These are phyloP conservation scores for Gossypium herbaceum DNA, from an alignment of 345 rosid species.

Conservation along the genomic window DNA sequence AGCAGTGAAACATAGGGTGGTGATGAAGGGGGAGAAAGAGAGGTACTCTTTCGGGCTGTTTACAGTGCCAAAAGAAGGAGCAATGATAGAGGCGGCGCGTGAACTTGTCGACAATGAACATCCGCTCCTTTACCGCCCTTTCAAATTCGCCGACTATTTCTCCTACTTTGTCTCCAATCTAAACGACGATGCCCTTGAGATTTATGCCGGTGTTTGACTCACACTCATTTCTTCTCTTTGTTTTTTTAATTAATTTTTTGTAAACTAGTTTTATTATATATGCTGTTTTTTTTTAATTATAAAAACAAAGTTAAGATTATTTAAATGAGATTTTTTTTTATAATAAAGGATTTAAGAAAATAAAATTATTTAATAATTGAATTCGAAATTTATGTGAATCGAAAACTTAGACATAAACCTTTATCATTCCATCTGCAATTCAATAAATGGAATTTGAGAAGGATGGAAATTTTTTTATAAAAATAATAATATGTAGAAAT, in stretches of 20 bases:
- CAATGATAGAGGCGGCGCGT: conserved; percentile 27
- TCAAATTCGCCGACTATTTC: conserved; percentile 37
- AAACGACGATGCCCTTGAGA: conserved; percentile 40
- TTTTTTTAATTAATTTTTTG: not conserved
- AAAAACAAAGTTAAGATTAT: too few species aligned
- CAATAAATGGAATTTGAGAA: too few species aligned
- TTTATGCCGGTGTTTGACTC: conserved; percentile 29
- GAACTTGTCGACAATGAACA: conserved; percentile 44
- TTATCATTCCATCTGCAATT: too few species aligned
- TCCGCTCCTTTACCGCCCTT: conserved; percentile 44
- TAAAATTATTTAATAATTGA: too few species aligned
- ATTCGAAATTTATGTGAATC: too few species aligned
- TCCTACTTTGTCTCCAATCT: conserved; percentile 33
- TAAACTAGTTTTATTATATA: not conserved
- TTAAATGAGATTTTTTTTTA: too few species aligned
- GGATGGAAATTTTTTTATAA: too few species aligned
- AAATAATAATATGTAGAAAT: too few species aligned
- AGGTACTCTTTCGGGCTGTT: conserved; percentile 45
- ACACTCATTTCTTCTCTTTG: not conserved
- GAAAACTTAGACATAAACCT: too few species aligned
- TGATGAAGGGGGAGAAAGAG: conserved; percentile 32
- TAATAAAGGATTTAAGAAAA: too few species aligned
- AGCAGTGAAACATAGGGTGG: conserved; percentile 49
- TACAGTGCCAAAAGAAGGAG: conserved; percentile 35
- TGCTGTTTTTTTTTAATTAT: not conserved